Percentiles rank a stretch among this genome's conserved stretches.
phyloP scores from a whole-genome alignment of 2,329 filamentous ascomycete species.

The Verticillium tricorpus region DNA sequence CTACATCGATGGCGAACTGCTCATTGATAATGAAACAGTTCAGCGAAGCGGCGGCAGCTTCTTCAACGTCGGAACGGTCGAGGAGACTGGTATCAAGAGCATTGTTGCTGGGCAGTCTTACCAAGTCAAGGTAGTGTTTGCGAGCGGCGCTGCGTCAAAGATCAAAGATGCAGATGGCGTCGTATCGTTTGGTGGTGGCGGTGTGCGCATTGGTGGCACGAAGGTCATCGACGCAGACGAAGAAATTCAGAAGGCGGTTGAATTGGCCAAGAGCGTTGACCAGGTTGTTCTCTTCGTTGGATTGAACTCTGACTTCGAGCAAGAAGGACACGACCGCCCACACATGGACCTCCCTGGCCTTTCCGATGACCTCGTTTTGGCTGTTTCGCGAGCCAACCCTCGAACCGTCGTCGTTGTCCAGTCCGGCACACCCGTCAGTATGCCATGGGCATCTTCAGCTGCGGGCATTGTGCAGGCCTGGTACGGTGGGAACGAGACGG shows the following conservation, averaged over 20 bases:
- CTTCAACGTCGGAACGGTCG: slow-evolving; percentile 27
- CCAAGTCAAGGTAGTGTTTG: slow-evolving; percentile 20
- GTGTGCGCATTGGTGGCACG: slow-evolving; percentile 3
- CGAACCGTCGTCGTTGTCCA: not conserved
- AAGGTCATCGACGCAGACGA: slow-evolving; percentile 5
- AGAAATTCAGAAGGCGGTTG: slow-evolving; percentile 9
- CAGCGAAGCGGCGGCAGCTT: slow-evolving; percentile 15
- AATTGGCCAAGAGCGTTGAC: slow-evolving; percentile 47
- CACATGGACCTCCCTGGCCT: not conserved
- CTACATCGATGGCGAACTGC: slow-evolving; percentile 22
- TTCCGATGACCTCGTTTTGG: not conserved
- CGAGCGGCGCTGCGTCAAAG: slow-evolving; percentile 17
- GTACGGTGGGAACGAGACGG: slow-evolving; percentile 9
- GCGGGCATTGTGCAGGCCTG: slow-evolving; percentile 4
- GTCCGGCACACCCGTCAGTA: not conserved
- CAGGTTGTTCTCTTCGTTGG: slow-evolving; percentile 52
- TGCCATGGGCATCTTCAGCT: slow-evolving; percentile 2
- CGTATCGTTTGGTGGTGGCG: slow-evolving; percentile 1
- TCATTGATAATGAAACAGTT: slow-evolving; percentile 24
- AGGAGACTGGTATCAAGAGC: slow-evolving; percentile 1
- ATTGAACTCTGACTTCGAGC: slow-evolving; percentile 38
- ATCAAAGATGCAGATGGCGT: not conserved
- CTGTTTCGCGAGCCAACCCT: not conserved
- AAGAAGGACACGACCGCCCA: not conserved
- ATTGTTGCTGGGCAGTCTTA: slow-evolving; percentile 18